Base-by-base conservation (phyloP, 2,329 filamentous ascomycete species). In the Myriosclerotinia scirpicola region DNA sequence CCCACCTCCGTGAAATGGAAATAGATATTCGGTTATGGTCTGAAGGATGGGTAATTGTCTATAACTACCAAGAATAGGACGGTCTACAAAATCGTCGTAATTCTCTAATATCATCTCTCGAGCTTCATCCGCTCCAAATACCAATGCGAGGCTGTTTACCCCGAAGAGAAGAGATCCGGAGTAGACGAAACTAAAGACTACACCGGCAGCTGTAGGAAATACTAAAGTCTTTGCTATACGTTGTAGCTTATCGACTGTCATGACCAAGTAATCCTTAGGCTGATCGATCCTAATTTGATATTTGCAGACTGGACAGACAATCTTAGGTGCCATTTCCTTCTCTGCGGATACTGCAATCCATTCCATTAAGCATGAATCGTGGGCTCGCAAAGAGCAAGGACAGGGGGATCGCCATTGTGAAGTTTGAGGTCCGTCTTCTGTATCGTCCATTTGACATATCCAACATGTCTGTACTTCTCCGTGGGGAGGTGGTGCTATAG, bases 221-320 rank as follows among this genome's bases (percentile, higher is more conserved):
- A 73, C 69, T 64, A 71, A 65, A 40, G 36, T 67, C 69, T 71
- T 70, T 11, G 67, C 72, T 34, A 70, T n/a, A 17, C 52, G 63
- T 26, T 69, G 67, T 14, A 75, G 30, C 8, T 61, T 48, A 50
- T 75, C 74, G n/a, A 69, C 68, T 8, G 69, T 34, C 3, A 68
- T 50, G 38, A 98, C 87, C 30, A 95, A 78, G 30, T 86, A 81
- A 74, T 93, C 93, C 73, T 84, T 86, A 17, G 91, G 90, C 59
- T 93, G 88, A 61, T 89, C 85, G 38, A 98, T 82, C 63, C 85
- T 81, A 73, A 98, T 96, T 71, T 87, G 84, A 2, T 87, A 85
- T 77, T 96, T 95, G 84, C 95, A 99, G 69, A 96, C 91, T 2
- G 94, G 94, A 76, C 95, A 99, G 64, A 86, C 81, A 70, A 97